A percentile compares a stretch with the other conserved stretches of the same genome.
Evolutionary conservation across 2,329 filamentous ascomycete species (phyloP).

Genomic region (Hypoxylon sp.): DNA sequence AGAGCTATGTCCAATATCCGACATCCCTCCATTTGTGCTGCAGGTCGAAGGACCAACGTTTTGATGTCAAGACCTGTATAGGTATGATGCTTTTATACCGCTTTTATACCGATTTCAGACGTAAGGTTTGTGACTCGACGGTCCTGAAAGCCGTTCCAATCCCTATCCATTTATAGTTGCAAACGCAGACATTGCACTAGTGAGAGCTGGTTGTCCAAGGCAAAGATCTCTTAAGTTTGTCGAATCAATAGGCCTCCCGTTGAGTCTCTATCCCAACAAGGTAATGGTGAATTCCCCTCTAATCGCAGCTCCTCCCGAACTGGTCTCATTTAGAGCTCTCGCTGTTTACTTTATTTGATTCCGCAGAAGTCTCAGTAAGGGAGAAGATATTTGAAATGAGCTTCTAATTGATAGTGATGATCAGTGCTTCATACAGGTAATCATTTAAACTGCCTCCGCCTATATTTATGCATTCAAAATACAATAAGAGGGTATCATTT

Average conservation of each 20-base stretch:
- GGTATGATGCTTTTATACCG: background rate
- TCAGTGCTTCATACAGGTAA: background rate
- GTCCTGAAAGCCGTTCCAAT: background rate
- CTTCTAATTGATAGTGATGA: background rate
- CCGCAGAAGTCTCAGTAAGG: background rate
- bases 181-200: background rate
- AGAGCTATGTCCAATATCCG: conserved; percentile 43
- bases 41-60: background rate
- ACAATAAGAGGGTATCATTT: background rate
- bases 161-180: background rate
- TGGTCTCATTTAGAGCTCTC: background rate
- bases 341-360: background rate
- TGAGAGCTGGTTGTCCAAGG: background rate
- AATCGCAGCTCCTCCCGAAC: background rate
- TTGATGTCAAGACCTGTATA: background rate
- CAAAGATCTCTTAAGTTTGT: background rate
- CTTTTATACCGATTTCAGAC: background rate
- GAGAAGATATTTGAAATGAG: background rate
- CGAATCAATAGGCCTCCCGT: background rate
- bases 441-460: background rate
- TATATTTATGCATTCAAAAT: background rate
- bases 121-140: conserved; percentile 3
- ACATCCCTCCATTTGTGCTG: conserved; percentile 39
- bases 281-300: background rate
- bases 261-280: background rate